phyloP scores from a whole-genome alignment of 441 rosid genomes.

The Populus hybrid region DNA sequence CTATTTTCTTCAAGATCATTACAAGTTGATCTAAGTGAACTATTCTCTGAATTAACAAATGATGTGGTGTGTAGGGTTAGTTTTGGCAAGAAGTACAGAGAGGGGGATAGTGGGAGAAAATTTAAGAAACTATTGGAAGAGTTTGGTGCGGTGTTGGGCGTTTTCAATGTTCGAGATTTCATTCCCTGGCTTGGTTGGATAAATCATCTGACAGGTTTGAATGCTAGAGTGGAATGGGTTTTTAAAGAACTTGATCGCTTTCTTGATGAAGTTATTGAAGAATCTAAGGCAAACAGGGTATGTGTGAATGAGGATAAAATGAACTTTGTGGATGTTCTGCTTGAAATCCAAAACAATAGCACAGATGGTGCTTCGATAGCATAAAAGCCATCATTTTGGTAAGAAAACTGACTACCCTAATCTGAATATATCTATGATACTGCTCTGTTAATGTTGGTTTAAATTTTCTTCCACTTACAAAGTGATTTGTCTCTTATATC shows the following conservation, averaged over 20 bases:
- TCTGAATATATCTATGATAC: not conserved
- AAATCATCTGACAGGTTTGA: slow-evolving; percentile 39
- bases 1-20: not conserved
- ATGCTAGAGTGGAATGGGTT: slow-evolving; percentile 32
- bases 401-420: not conserved
- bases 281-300: not conserved
- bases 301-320: slow-evolving; percentile 1
- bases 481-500: too few relatives aligned
- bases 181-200: slow-evolving; percentile 52
- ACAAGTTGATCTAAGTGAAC: slow-evolving; percentile 28
- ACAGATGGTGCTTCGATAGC: slow-evolving; percentile 20
- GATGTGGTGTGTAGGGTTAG: slow-evolving; percentile 31
- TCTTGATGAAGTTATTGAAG: slow-evolving; percentile 40
- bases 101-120: slow-evolving; percentile 30
- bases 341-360: slow-evolving; percentile 30
- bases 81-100: slow-evolving; percentile 36
- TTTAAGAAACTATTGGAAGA: slow-evolving; percentile 43
- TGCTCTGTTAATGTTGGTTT: too few relatives aligned
- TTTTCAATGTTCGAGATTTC: slow-evolving; percentile 39
- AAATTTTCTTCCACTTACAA: not conserved
- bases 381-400: slow-evolving; percentile 30
- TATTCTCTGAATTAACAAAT: slow-evolving; percentile 18
- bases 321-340: slow-evolving; percentile 37
- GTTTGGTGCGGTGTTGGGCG: slow-evolving; percentile 41
- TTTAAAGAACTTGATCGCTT: slow-evolving; percentile 40